Evolutionary conservation across 345 rosid species (phyloP).

Genomic region (Eutrema heterophyllum): DNA sequence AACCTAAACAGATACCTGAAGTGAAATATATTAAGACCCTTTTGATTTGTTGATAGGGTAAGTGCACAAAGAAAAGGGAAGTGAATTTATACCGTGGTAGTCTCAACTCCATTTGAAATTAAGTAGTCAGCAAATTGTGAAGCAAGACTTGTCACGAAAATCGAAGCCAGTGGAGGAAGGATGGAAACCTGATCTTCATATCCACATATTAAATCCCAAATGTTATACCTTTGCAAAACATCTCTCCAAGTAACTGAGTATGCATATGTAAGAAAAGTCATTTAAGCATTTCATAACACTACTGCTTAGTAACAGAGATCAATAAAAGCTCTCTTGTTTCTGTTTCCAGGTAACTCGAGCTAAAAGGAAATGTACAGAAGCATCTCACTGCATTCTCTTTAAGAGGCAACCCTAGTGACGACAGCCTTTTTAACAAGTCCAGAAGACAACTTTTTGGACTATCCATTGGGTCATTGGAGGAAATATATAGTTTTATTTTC

Average conservation of each 20-base stretch:
- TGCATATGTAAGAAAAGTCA: not conserved
- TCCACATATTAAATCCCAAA: conserved; percentile 9
- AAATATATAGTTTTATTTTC: not conserved
- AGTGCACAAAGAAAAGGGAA: conserved; percentile 4
- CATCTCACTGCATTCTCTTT: not conserved
- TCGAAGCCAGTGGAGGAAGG: conserved; percentile 94
- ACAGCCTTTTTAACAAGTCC: not conserved
- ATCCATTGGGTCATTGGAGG: not conserved
- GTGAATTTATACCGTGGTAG: conserved; percentile 57
- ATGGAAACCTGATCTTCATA: conserved; percentile 75
- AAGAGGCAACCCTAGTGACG: not conserved
- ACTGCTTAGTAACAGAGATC: not conserved
- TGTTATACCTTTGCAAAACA: conserved; percentile 14
- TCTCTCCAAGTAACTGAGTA: not conserved
- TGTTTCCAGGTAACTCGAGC: not conserved
- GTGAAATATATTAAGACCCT: not conserved
- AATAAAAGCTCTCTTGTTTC: not conserved
- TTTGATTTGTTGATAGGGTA: not conserved
- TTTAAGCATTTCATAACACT: not conserved
- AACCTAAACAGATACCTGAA: conserved; percentile 4
- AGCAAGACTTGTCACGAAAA: conserved; percentile 70
- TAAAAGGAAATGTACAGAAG: not conserved
- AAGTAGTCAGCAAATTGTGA: conserved; percentile 83
- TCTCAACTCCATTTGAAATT: conserved; percentile 73
- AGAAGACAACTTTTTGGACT: not conserved